Percentiles rank a stretch among this genome's conserved stretches.
Conservation (phyloP, 73 alveolate species). For the Paramecium primaurelia region DNA sequence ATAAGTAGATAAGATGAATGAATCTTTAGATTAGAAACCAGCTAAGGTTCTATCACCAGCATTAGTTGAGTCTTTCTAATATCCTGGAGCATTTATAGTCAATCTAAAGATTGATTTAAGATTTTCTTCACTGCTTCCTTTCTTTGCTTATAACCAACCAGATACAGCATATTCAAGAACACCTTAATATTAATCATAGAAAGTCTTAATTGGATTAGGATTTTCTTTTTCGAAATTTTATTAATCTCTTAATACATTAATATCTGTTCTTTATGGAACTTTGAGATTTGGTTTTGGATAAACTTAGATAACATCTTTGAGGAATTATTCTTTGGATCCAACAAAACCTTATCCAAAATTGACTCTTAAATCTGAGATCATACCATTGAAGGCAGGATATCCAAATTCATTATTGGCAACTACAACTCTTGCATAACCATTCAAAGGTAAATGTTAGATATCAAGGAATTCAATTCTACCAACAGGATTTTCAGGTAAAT, state of each 20-base stretch:
- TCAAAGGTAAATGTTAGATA: neutral
- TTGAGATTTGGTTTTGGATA: neutral
- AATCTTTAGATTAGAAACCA: conserved; percentile 1
- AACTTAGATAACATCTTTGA: neutral
- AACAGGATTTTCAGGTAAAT: neutral
- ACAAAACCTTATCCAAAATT: neutral
- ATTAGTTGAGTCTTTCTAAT: neutral
- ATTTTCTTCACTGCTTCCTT: neutral
- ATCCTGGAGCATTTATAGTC: neutral
- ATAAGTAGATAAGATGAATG: conserved; percentile 3
- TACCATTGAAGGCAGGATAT: conserved; percentile 10
- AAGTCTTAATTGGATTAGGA: neutral
- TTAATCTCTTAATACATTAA: neutral
- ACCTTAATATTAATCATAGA: neutral
- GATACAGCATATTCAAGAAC: conserved; percentile 31
- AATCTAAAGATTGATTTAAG: neutral
- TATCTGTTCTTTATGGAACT: neutral
- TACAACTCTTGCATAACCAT: conserved; percentile 42
- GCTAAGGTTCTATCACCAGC: conserved; percentile 55
- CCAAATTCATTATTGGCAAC: conserved; percentile 6
- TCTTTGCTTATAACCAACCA: conserved; percentile 9
- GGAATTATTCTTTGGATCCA: neutral
- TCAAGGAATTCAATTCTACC: neutral
- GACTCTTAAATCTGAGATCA: neutral
- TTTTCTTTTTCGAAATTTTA: neutral